Conservation (phyloP, 805 yeast genomes). For the Kurtzmaniella fragi region DNA sequence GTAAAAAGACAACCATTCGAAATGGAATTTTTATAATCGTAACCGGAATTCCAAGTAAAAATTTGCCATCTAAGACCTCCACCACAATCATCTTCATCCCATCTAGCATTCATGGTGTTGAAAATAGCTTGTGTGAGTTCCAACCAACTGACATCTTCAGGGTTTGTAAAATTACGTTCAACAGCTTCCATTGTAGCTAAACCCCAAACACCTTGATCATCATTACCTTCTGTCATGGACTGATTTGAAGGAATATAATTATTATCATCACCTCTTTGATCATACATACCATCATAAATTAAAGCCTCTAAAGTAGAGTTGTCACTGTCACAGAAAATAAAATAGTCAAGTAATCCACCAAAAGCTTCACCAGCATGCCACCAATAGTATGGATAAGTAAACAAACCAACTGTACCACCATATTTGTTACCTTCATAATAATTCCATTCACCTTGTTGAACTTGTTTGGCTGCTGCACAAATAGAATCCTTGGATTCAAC, state of each 20-base stretch:
- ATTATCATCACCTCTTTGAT: slow-evolving; percentile 37
- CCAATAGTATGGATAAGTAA: slow-evolving; percentile 44
- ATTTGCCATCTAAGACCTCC: slow-evolving; percentile 98
- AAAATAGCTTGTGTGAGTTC: slow-evolving; percentile 83
- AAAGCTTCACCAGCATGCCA: slow-evolving; percentile 51
- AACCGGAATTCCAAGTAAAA: slow-evolving; percentile 90
- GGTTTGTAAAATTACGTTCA: slow-evolving; percentile 38
- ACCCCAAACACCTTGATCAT: slow-evolving; percentile 53
- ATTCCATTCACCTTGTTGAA: slow-evolving; percentile 38
- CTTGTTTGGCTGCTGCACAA: slow-evolving; percentile 33
- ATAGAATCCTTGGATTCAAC: slow-evolving; percentile 30
- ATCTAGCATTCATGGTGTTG: slow-evolving; percentile 83
- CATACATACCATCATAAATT: slow-evolving; percentile 36
- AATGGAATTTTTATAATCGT: slow-evolving; percentile 86
- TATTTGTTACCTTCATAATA: slow-evolving; percentile 37
- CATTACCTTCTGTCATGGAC: slow-evolving; percentile 45
- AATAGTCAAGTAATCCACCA: slow-evolving; percentile 42
- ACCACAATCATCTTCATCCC: slow-evolving; percentile 71
- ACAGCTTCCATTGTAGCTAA: slow-evolving; percentile 43
- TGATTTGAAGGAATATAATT: slow-evolving; percentile 44
- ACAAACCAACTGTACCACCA: slow-evolving; percentile 47
- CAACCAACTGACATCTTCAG: slow-evolving; percentile 69
- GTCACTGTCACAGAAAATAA: slow-evolving; percentile 29
- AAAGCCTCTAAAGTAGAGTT: slow-evolving; percentile 24
- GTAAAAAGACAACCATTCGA: slow-evolving; percentile 90